Conservation (phyloP, 257 asterid genomes). For the Osmanthus fragrans region DNA sequence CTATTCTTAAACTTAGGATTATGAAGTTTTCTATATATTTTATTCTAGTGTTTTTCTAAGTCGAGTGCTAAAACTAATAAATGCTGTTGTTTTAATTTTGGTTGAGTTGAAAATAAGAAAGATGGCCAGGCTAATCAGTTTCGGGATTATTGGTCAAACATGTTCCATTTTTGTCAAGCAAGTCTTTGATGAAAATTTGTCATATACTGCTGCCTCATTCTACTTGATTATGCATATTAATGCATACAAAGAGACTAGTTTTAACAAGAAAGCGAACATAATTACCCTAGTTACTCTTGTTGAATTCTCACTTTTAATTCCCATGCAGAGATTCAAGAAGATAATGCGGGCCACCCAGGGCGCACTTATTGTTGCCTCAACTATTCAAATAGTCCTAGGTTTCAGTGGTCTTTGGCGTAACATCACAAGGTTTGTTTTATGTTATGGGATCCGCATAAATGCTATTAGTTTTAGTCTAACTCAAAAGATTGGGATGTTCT, state of each 20-base stretch:
- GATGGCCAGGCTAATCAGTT: neutral
- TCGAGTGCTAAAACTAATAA: neutral
- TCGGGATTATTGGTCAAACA: neutral
- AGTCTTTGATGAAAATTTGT: neutral
- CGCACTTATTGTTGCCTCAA: slow-evolving; percentile 48
- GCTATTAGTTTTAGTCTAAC: neutral
- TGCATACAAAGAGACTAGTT: neutral
- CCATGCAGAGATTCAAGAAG: slow-evolving; percentile 42
- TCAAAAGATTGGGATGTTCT: neutral
- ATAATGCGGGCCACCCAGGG: slow-evolving; percentile 57
- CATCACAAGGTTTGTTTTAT: slow-evolving; percentile 32
- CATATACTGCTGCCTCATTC: neutral
- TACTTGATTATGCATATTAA: neutral
- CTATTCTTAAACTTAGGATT: neutral
- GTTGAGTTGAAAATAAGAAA: neutral
- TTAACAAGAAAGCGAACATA: neutral
- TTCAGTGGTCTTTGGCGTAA: slow-evolving; percentile 60
- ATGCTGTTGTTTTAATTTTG: neutral
- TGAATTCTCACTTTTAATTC: neutral
- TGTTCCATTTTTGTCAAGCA: neutral
- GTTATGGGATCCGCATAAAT: neutral
- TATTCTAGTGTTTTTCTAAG: neutral
- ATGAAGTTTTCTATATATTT: neutral
- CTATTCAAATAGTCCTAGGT: slow-evolving; percentile 49
- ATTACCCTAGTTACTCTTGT: neutral